Conservation (phyloP, 2,329 filamentous ascomycete species). For the Aspergillus tamarii region DNA sequence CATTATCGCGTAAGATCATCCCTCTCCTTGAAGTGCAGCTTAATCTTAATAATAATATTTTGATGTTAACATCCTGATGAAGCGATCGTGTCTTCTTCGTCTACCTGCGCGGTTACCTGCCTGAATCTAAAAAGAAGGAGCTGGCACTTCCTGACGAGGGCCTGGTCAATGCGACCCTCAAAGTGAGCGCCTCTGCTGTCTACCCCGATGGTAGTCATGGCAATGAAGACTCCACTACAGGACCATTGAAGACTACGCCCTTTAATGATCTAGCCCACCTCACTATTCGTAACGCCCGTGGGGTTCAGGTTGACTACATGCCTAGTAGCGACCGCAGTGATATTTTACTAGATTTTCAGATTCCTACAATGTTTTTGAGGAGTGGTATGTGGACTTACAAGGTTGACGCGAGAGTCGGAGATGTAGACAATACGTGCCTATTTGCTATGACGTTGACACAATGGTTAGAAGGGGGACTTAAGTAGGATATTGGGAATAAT, state of each 20-base stretch:
- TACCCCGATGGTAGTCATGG: slow-evolving; percentile 15
- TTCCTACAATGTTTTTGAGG: slow-evolving; percentile 16
- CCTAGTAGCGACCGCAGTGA: slow-evolving; percentile 17
- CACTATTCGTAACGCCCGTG: slow-evolving; percentile 14
- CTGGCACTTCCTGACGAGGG: slow-evolving; percentile 16
- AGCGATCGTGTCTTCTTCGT: slow-evolving; percentile 19
- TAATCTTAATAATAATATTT: background rate
- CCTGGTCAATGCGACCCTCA: slow-evolving; percentile 16
- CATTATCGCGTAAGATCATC: background rate
- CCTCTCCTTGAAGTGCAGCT: background rate
- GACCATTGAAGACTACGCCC: slow-evolving; percentile 15
- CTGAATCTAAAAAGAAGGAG: slow-evolving; percentile 19
- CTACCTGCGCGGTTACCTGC: slow-evolving; percentile 16
- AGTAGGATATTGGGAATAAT: background rate
- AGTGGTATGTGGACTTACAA: slow-evolving; percentile 20
- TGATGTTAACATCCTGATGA: slow-evolving; percentile 1
- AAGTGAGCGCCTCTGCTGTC: slow-evolving; percentile 16
- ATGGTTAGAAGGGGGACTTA: slow-evolving; percentile 17
- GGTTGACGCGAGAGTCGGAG: slow-evolving; percentile 17
- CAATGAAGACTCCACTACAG: slow-evolving; percentile 4
- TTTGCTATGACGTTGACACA: slow-evolving; percentile 20
- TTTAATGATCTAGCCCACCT: slow-evolving; percentile 16
- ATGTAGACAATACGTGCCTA: slow-evolving; percentile 17
- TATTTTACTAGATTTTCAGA: slow-evolving; percentile 17
- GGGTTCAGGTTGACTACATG: slow-evolving; percentile 15